A percentile compares a stretch with the other conserved stretches of the same genome.
Conservation (phyloP, 2,329 filamentous ascomycete species). For the Aspergillus flavus region DNA sequence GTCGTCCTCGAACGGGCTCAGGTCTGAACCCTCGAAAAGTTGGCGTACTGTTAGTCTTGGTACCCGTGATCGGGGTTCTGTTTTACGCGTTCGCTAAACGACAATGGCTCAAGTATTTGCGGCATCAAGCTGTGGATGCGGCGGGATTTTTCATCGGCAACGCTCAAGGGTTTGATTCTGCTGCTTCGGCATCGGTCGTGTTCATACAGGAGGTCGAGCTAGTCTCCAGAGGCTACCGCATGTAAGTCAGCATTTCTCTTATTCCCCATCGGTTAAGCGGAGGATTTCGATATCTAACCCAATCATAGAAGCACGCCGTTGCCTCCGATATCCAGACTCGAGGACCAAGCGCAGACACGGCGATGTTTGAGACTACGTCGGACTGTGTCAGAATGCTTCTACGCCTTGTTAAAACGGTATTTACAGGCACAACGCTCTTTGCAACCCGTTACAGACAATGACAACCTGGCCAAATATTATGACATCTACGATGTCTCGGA, state of each 20-base stretch:
- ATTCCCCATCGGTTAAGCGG: slow-evolving; percentile 15
- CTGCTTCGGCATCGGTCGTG: slow-evolving; percentile 72
- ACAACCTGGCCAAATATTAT: slow-evolving; percentile 87
- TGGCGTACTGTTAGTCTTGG: slow-evolving; percentile 45
- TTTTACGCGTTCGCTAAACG: slow-evolving; percentile 74
- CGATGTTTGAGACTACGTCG: slow-evolving; percentile 80
- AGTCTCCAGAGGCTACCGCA: slow-evolving; percentile 84
- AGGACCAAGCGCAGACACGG: slow-evolving; percentile 76
- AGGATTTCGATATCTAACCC: slow-evolving; percentile 20
- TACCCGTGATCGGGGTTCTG: slow-evolving; percentile 56
- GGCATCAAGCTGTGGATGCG: slow-evolving; percentile 72
- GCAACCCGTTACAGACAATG: slow-evolving; percentile 72
- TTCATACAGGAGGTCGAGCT: slow-evolving; percentile 95
- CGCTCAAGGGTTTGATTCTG: slow-evolving; percentile 79
- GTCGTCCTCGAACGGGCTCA: slow-evolving; percentile 57
- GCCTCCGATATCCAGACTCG: slow-evolving; percentile 88
- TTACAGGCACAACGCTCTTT: slow-evolving; percentile 70
- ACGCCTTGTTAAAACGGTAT: slow-evolving; percentile 70
- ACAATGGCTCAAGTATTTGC: slow-evolving; percentile 78
- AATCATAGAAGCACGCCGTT: slow-evolving; percentile 74
- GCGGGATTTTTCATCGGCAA: slow-evolving; percentile 70
- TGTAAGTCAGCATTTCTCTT: slow-evolving; percentile 57
- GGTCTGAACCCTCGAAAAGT: slow-evolving; percentile 45
- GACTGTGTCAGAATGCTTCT: slow-evolving; percentile 70
- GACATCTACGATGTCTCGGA: slow-evolving; percentile 83